Evolutionary conservation across 2,329 filamentous ascomycete genomes (phyloP).

Genomic region (Helotiales sp.): DNA sequence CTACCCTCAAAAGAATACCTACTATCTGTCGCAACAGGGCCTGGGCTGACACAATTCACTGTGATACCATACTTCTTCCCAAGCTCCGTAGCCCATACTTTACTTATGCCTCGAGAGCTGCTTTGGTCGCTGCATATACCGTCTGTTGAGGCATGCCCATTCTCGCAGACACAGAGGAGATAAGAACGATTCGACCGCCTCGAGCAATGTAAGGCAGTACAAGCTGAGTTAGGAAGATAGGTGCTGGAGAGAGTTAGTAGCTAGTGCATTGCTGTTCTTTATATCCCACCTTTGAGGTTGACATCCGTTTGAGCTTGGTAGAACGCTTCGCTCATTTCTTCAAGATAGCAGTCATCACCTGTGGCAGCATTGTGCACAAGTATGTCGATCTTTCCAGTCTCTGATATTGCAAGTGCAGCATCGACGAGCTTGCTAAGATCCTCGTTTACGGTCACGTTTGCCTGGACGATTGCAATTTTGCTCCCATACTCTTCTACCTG

Average conservation of each 20-base stretch:
- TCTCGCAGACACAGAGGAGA: slow-evolving; percentile 54
- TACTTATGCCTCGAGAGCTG: slow-evolving; percentile 43
- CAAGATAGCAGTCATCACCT: slow-evolving; percentile 28
- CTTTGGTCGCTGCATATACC: slow-evolving; percentile 58
- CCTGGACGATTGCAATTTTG: slow-evolving; percentile 8
- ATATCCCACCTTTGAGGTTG: slow-evolving; percentile 39
- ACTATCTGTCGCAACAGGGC: slow-evolving; percentile 19
- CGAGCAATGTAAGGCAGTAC: slow-evolving; percentile 50
- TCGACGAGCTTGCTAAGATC: slow-evolving; percentile 12
- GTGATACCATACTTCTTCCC: slow-evolving; percentile 17
- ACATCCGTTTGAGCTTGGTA: slow-evolving; percentile 55
- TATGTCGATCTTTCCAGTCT: slow-evolving; percentile 28
- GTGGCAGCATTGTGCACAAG: slow-evolving; percentile 31
- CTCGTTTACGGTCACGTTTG: slow-evolving; percentile 5
- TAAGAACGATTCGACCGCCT: slow-evolving; percentile 56
- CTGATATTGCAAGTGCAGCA: slow-evolving; percentile 10
- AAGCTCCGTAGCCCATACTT: slow-evolving; percentile 19
- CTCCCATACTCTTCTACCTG: slow-evolving; percentile 24
- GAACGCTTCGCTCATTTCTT: slow-evolving; percentile 47
- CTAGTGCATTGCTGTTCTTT: background rate
- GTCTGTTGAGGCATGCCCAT: slow-evolving; percentile 45
- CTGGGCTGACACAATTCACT: slow-evolving; percentile 19
- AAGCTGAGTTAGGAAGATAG: slow-evolving; percentile 53
- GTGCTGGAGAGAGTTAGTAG: slow-evolving; percentile 41
- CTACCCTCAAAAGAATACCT: background rate